These are phyloP conservation scores for Trichosporon faecale DNA, from an alignment of 1,284 basidiomycete genomes.

Conservation along the genomic window DNA sequence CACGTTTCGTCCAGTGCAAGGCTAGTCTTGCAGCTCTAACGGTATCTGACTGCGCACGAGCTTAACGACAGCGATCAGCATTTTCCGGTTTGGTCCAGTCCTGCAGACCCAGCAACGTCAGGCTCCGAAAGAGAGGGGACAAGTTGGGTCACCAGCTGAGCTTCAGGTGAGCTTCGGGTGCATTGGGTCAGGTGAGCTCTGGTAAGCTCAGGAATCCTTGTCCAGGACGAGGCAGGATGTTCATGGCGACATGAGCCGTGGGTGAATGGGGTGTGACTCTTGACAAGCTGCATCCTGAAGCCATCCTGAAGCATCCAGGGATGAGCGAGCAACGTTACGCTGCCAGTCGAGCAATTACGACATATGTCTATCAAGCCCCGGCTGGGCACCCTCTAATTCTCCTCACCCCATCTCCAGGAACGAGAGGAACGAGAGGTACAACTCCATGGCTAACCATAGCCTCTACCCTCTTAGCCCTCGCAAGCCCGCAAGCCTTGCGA, in stretches of 20 bases:
- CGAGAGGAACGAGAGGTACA: constrained; percentile 6
- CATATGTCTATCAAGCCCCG: constrained; percentile 1
- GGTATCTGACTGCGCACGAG: not conserved
- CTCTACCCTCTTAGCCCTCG: too few relatives aligned
- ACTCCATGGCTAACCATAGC: constrained; percentile 3
- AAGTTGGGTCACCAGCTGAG: not conserved
- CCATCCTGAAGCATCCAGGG: constrained; percentile 1
- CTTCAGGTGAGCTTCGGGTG: constrained; percentile 7
- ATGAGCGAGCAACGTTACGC: constrained; percentile 3
- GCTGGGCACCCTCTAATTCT: constrained; percentile 5
- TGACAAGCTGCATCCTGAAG: not conserved
- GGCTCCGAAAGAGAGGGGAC: not conserved
- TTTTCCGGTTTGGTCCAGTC: not conserved
- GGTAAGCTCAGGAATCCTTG: not conserved
- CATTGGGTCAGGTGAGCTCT: not conserved
- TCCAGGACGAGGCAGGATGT: not conserved
- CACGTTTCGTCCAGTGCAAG: not conserved
- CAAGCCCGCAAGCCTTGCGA: not conserved
- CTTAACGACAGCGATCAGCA: not conserved
- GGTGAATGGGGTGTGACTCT: not conserved
- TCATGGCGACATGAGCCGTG: not conserved
- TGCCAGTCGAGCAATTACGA: not conserved
- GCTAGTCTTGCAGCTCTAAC: not conserved
- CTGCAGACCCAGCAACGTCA: not conserved
- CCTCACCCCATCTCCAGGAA: constrained; percentile 5